phyloP scores from a whole-genome alignment of 2,329 filamentous ascomycete species.

The Fusarium mangiferae region DNA sequence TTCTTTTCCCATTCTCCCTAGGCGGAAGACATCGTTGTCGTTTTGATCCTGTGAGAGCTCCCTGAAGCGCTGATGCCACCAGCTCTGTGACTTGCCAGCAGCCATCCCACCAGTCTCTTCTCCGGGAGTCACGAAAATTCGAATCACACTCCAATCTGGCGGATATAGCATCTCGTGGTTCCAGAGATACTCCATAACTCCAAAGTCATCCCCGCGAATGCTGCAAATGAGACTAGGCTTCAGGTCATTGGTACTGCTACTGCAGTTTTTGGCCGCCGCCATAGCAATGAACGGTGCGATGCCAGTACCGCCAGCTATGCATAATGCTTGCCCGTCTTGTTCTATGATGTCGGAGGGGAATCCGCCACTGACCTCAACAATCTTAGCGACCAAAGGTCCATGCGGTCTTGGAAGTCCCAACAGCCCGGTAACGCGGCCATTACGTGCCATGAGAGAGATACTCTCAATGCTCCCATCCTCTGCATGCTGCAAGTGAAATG shows the following conservation, averaged over 20 bases:
- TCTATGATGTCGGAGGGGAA: not conserved
- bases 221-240: constrained; percentile 3
- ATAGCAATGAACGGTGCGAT: constrained; percentile 3
- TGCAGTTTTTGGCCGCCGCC: not conserved
- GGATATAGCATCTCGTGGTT: not conserved
- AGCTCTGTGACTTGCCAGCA: not conserved
- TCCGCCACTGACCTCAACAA: constrained; percentile 2
- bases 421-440: constrained; percentile 10
- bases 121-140: not conserved
- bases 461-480: not conserved
- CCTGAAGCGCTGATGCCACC: not conserved
- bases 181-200: not conserved
- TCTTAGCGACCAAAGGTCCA: not conserved
- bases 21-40: not conserved
- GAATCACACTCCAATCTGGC: not conserved
- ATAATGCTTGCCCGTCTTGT: rapidly evolving
- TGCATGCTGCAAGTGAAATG: not conserved
- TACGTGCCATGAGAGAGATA: constrained; percentile 1
- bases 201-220: not conserved
- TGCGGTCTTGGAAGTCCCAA: constrained; percentile 5
- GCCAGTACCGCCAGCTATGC: not conserved
- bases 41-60: not conserved
- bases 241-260: rapidly evolving
- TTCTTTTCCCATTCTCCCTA: not conserved
- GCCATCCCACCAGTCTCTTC: not conserved